A percentile compares a stretch with the other conserved stretches of the same genome.
phyloP scores from a whole-genome alignment of 768 basidiomycete genomes.

The Flagelloscypha sp. region DNA sequence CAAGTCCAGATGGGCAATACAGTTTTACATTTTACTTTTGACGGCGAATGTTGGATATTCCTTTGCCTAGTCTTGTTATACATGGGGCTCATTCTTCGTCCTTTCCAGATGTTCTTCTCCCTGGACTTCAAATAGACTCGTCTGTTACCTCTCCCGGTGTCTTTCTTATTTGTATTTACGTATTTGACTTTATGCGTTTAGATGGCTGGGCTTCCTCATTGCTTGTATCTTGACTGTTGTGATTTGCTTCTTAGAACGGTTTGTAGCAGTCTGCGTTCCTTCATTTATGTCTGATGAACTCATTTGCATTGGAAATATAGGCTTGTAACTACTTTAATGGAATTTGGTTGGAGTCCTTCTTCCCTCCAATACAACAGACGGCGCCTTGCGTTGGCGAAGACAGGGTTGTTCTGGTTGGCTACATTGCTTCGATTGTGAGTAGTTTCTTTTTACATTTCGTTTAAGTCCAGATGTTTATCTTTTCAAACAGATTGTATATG shows the following conservation, averaged over 20 bases:
- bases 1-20: no score
- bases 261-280: constrained; percentile 7
- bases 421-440: constrained; percentile 57
- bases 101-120: no score
- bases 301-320: constrained; percentile 21
- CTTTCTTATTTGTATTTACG: constrained; percentile 1
- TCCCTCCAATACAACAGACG: constrained; percentile 32
- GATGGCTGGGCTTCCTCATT: constrained; percentile 39
- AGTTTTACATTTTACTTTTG: no score
- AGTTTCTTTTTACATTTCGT: not conserved
- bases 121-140: no score
- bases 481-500: constrained; percentile 52
- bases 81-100: no score
- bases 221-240: constrained; percentile 34
- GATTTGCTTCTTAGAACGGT: constrained; percentile 58
- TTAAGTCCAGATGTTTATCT: constrained; percentile 3
- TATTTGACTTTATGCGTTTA: constrained; percentile 33
- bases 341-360: constrained; percentile 41
- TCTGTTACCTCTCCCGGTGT: not conserved
- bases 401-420: constrained; percentile 47
- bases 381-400: constrained; percentile 43
- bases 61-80: no score
- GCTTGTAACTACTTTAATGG: constrained; percentile 39
- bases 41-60: no score
- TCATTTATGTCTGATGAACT: constrained; percentile 1